A percentile compares a stretch with the other conserved stretches of the same genome.
Evolutionary conservation across 768 basidiomycete species (phyloP).

Genomic region (Serendipita indica): DNA sequence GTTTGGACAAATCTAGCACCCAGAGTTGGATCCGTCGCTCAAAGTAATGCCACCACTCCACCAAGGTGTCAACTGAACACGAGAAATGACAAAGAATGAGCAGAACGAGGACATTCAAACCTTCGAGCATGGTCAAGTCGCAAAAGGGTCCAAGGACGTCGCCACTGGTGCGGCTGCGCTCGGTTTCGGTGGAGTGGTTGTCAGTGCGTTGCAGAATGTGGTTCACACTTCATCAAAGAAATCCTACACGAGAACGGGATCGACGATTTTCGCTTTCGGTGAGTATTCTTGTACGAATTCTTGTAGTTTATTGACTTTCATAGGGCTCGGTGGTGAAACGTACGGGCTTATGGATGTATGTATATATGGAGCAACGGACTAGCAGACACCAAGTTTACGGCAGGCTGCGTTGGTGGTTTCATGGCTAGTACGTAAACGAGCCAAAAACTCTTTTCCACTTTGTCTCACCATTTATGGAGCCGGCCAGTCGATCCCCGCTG

Average conservation of each 20-base stretch:
- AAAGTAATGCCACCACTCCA: too few species aligned
- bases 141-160: neutral
- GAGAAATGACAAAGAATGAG: neutral
- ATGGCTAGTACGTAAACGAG: neutral
- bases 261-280: neutral
- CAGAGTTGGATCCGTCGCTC: too few species aligned
- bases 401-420: neutral
- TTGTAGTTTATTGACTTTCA: neutral
- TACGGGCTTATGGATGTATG: neutral
- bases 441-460: neutral
- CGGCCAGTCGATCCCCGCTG: neutral
- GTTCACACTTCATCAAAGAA: neutral
- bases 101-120: neutral
- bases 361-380: neutral
- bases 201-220: conserved; percentile 1
- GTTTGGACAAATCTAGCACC: too few species aligned
- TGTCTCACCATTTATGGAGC: neutral
- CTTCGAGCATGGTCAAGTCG: neutral
- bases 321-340: neutral
- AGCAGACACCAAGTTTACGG: neutral
- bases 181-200: neutral
- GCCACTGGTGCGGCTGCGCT: neutral
- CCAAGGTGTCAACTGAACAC: too few species aligned
- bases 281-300: too few species aligned
- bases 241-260: neutral